Evolutionary conservation across 129 eudicot genomes (phyloP), one percentile per base, ranked within the genome.

Genomic region (Pulicaria dysenterica): DNA sequence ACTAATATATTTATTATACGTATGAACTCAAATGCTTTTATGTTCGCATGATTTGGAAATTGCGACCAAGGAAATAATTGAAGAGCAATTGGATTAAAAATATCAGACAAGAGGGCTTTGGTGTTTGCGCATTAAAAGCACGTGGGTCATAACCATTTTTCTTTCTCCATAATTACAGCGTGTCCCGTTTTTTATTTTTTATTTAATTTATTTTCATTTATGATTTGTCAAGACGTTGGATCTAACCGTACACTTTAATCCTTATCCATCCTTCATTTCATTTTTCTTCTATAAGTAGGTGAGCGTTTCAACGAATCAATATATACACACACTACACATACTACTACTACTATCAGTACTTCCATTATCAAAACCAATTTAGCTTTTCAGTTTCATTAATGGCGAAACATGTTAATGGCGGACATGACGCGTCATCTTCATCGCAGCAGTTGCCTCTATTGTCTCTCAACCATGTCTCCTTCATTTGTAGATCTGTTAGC

Each of bases 401-500:
- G 85, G 70, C 75, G 19, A 71, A 58, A 31, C 75, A 76, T 48
- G 72, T 56, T 4, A 53, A 54, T 54, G 75, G 78, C 43, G 74
- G 40, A 62, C 3, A 43, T 0, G 72, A 13, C 31, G 63, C 78
- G 15, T 63, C 67, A 0, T 46, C 80, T 61, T 45, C 72, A 38
- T 44, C 61, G 7, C 37, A 74, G 19, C 80, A 72, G 38, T 48
- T 82, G 77, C 88, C 92, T 6, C 54, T 90, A n/a, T 47, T 81
- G 13, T 79, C 93, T 5, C 53, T 89, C 36, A 89, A 89, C 19
- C 96, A 87, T 37, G 89, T 89, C 8, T 89, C 96, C 0, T 83
- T 67, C 14, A 62, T 87, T 17, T 90, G 96, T 69, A 80, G 58
- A 73, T 90, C 90, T 0, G 87, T 90, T 1, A 10, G 42, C 7